Conservation (phyloP, 2,329 filamentous ascomycete species). For the Cylindrodendrum hubeiense region DNA sequence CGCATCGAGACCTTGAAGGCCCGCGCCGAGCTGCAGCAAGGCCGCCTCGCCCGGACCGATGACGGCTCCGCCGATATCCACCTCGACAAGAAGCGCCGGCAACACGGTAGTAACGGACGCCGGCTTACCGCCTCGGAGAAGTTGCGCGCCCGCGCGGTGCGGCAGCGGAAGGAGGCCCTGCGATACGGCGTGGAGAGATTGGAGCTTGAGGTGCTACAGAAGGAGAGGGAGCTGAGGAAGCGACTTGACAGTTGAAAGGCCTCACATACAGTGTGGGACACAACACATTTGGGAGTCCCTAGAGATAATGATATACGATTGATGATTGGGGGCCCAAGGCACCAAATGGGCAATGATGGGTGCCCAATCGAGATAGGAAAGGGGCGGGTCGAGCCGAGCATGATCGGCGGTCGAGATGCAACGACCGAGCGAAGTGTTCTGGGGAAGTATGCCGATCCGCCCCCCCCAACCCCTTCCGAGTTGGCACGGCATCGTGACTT, state of each 20-base stretch:
- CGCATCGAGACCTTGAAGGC: slow-evolving; percentile 88
- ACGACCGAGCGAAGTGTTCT: slow-evolving; percentile 18
- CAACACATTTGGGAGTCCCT: background rate
- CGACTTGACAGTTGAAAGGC: slow-evolving; percentile 55
- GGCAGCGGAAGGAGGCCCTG: slow-evolving; percentile 86
- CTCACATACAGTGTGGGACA: background rate
- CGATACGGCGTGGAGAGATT: slow-evolving; percentile 89
- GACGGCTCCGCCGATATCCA: slow-evolving; percentile 28
- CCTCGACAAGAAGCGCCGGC: slow-evolving; percentile 33
- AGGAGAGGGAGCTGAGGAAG: slow-evolving; percentile 70
- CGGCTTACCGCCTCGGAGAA: slow-evolving; percentile 66
- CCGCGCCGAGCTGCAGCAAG: slow-evolving; percentile 85
- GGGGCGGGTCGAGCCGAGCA: slow-evolving; percentile 27
- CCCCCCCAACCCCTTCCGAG: slow-evolving; percentile 2
- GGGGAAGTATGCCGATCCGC: slow-evolving; percentile 27
- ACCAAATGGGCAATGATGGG: slow-evolving; percentile 9
- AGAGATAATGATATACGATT: slow-evolving; percentile 6
- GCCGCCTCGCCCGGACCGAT: slow-evolving; percentile 60
- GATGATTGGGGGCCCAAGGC: background rate
- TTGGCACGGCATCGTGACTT: background rate
- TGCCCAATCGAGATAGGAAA: slow-evolving; percentile 12
- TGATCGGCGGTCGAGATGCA: slow-evolving; percentile 31
- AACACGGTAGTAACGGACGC: slow-evolving; percentile 40
- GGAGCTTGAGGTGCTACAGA: slow-evolving; percentile 87
- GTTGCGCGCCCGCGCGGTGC: slow-evolving; percentile 69